Evolutionary conservation across 31 red algal genomes (phyloP), one percentile per base, ranked within the genome.

Genomic region (Bonnemaisonia californica): DNA sequence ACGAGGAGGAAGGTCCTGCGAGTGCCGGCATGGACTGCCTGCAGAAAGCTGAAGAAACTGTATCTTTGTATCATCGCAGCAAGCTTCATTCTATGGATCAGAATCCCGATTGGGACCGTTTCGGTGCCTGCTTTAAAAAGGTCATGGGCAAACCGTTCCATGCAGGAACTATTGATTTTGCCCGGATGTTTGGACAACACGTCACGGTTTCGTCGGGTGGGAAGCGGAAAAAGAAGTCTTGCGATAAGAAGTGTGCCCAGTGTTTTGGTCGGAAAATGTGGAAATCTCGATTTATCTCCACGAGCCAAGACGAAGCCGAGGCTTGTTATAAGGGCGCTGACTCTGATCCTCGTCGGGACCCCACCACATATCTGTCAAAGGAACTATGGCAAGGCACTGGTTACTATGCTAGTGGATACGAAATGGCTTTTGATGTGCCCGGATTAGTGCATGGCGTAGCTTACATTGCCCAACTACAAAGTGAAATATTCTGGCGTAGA

Each of bases 231-330:
- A 73, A 26, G 39, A 76, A 65, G 47, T 12, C 31, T 11, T 86
- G 82, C 57, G 82, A 57, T 30, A 23, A 35, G 23, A 38, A 57
- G 0, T 86, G 82, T 38, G 56, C 60, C 1, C 42, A 47, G 31
- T 86, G 82, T 60, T 86, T 86, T 58, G 82, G 70, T 21, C 82
- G 72, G 45, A 72, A 60, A 69, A 86, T 86, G 82, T 86, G 82
- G 82, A 86, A 86, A 28, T 38, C 63, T 7, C 57, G 82, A 45
- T 86, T 86, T 40, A 60, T 54, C 39, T 68, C 60, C 5, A 39
- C 0, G 12, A 62, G 73, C 36, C 38, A 18, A 22, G 82, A 28
- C 30, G 71, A 76, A 34, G 82, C 82, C 18, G 1, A 37, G 34
- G 33, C 59, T 23, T 51, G 31, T 67, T 35, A 66, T 27, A 28